Base-by-base conservation (phyloP, 2,329 filamentous ascomycete species). In the Pseudovirgaria hyperparasitica region DNA sequence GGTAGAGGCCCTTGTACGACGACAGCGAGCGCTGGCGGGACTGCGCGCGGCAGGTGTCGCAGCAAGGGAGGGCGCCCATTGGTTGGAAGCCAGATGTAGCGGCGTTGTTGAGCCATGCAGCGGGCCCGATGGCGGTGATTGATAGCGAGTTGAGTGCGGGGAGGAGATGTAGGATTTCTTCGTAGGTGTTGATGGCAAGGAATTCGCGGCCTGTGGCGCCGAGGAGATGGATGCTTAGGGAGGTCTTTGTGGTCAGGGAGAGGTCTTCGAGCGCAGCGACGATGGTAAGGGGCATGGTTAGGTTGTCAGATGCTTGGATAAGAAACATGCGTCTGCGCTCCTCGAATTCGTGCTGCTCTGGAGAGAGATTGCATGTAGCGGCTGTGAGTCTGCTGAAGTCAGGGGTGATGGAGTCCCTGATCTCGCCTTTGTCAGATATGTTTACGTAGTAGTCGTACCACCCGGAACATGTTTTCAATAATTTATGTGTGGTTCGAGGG, bases 401-500 rank as follows among this genome's bases (percentile, higher is more conserved):
- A 3, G 31, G 25, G 9, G 16, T 32, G 27, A 41, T 35, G 17
- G 28, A 29, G 4, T 24, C 33, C 16, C 29, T 24, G 19, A 41
- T 35, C 10, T 33, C 30, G 5, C 26, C 10, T 19, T 41, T 41
- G 20, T 41, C 38, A 5, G 36, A 39, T 9, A 41, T 35, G 7
- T 32, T 27, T n/a, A 34, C 29, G 22, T 30, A 39, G 30, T 41
- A 41, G 15, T 41, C 36, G 22, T 37, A 36, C 38, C 38, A 41
- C 5, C 32, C 31, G 2, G 23, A 14, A 14, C 31, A 27, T 12
- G 28, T 25, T 16, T 22, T 22, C 9, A 41, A 30, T 4, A 28
- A 19, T 16, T 37, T 32, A 17, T 23, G 25, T 2, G 18, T 26
- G 8, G 31, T 27, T 11, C 30, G 27, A 2, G 36, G 38, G 14